phyloP scores from a whole-genome alignment of 495 filamentous ascomycete genomes.

The Penicillium coffeae region DNA sequence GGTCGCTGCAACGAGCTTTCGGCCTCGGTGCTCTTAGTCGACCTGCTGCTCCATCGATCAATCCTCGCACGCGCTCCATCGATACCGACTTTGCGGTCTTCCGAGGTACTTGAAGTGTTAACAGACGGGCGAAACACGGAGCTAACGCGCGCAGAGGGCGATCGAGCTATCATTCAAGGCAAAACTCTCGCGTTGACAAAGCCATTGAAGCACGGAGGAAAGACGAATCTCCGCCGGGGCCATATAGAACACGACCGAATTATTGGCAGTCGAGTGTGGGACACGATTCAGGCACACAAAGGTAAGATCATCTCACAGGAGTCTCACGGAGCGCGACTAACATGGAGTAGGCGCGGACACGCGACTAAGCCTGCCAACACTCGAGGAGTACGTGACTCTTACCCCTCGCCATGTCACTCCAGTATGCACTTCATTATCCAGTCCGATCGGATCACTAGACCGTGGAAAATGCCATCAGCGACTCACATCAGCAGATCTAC shows the following conservation, averaged over 20 bases:
- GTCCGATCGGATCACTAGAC: neutral
- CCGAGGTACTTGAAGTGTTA: slow-evolving; percentile 27
- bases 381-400: slow-evolving; percentile 66
- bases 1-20: slow-evolving; percentile 32
- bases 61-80: slow-evolving; percentile 25
- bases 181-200: slow-evolving; percentile 49
- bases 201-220: slow-evolving; percentile 43
- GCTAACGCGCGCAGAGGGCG: slow-evolving; percentile 46
- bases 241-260: slow-evolving; percentile 55
- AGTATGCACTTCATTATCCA: slow-evolving; percentile 42
- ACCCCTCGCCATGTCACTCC: slow-evolving; percentile 67
- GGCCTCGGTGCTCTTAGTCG: slow-evolving; percentile 17
- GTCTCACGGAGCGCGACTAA: slow-evolving; percentile 2
- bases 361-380: slow-evolving; percentile 57
- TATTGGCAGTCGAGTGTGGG: slow-evolving; percentile 57
- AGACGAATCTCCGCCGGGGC: slow-evolving; percentile 48
- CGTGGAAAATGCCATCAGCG: neutral
- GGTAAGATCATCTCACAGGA: slow-evolving; percentile 21
- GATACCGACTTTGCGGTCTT: slow-evolving; percentile 41
- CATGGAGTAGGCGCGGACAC: slow-evolving; percentile 37
- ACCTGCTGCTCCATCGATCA: slow-evolving; percentile 4
- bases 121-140: neutral
- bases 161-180: slow-evolving; percentile 52
- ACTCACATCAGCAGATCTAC: slow-evolving; percentile 56
- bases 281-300: slow-evolving; percentile 50